phyloP scores from a whole-genome alignment of 129 eudicot species.

The Tagetes erecta region DNA sequence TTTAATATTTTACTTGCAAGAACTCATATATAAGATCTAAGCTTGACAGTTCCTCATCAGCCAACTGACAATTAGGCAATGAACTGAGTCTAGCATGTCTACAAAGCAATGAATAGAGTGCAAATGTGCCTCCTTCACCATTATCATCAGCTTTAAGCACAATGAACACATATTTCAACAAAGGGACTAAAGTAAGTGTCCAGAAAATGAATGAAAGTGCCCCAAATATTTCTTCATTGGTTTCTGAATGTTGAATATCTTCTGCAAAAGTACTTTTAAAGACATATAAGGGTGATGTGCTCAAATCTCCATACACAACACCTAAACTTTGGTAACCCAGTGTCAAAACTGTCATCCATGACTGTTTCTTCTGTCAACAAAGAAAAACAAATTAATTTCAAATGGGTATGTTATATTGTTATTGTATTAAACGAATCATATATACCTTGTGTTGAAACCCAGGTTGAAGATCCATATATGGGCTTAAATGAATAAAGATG shows the following conservation, averaged over 20 bases:
- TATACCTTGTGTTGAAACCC: no score
- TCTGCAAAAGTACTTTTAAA: slow-evolving; percentile 18
- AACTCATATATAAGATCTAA: no score
- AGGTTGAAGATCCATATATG: no score
- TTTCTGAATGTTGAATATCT: slow-evolving; percentile 11
- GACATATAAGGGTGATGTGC: slow-evolving; percentile 37
- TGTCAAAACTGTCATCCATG: slow-evolving; percentile 70
- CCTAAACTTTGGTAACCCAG: slow-evolving; percentile 86
- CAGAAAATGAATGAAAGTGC: slow-evolving; percentile 73
- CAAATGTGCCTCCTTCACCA: slow-evolving; percentile 95
- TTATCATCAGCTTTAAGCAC: slow-evolving; percentile 82
- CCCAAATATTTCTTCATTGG: slow-evolving; percentile 57
- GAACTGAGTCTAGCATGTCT: slow-evolving; percentile 89
- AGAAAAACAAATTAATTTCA: not conserved
- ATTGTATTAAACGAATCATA: no score
- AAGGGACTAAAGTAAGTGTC: slow-evolving; percentile 72
- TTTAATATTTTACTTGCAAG: no score
- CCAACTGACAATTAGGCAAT: slow-evolving; percentile 75
- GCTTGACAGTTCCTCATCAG: slow-evolving; percentile 80
- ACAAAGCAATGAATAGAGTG: slow-evolving; percentile 79
- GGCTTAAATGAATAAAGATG: no score
- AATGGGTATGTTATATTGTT: no score
- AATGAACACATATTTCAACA: slow-evolving; percentile 38
- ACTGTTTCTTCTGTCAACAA: slow-evolving; percentile 52
- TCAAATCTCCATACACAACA: slow-evolving; percentile 85